Conservation (phyloP, 768 basidiomycete genomes). For the Panellus pusillus region DNA sequence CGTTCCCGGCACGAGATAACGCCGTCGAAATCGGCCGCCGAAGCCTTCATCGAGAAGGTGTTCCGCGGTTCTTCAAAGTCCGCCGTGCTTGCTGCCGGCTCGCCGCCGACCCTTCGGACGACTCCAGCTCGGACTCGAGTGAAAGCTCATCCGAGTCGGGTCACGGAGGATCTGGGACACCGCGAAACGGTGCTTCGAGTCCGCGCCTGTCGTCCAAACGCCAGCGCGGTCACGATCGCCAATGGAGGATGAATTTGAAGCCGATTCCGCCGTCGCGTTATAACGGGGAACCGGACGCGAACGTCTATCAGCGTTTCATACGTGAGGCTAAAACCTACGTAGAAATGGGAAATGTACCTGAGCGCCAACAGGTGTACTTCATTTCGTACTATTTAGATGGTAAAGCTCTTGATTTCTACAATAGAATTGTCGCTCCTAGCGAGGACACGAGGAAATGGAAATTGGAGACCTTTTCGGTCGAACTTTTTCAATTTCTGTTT, state of each 20-base stretch:
- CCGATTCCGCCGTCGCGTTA: constrained; percentile 26
- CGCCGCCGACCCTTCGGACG: no score
- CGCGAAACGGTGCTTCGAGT: no score
- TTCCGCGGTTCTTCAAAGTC: no score
- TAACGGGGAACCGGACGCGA: constrained; percentile 25
- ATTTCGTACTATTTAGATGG: constrained; percentile 30
- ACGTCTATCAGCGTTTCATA: constrained; percentile 27
- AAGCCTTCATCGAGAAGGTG: no score
- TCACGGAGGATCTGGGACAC: no score
- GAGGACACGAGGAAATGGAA: constrained; percentile 22
- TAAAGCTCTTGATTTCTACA: constrained; percentile 31
- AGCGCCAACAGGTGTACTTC: constrained; percentile 19
- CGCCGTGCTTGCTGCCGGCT: no score
- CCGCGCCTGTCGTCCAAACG: constrained; percentile 2
- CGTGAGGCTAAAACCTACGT: constrained; percentile 24
- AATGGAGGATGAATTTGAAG: constrained; percentile 18
- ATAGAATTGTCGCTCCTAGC: constrained; percentile 21
- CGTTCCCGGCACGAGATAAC: no score
- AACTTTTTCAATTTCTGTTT: constrained; percentile 40
- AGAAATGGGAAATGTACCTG: constrained; percentile 18
- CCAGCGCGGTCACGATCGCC: background rate
- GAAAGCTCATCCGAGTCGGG: no score
- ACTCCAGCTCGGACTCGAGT: no score
- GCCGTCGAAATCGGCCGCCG: no score
- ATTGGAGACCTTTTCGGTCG: constrained; percentile 29